phyloP scores from a whole-genome alignment of 2,329 filamentous ascomycete genomes.

The Aspergillus terreus region DNA sequence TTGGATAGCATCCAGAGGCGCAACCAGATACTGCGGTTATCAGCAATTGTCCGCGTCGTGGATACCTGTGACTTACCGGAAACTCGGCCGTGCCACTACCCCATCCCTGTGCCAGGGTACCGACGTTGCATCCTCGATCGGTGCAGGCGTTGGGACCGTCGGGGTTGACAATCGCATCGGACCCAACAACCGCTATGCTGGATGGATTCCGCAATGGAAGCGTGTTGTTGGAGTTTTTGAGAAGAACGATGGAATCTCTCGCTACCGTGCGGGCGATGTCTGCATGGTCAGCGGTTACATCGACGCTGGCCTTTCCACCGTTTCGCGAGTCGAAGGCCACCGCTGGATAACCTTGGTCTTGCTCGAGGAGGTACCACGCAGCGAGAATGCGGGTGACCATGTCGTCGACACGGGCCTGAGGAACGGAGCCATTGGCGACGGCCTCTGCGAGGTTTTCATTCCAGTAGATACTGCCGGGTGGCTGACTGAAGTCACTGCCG shows the following conservation, averaged over 20 bases:
- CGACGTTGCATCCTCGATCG: slow-evolving; percentile 64
- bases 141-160: slow-evolving; percentile 51
- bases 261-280: slow-evolving; percentile 40
- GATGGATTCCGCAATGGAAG: slow-evolving; percentile 46
- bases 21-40: slow-evolving; percentile 38
- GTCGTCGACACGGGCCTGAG: slow-evolving; percentile 55
- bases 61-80: slow-evolving; percentile 36
- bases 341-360: slow-evolving; percentile 43
- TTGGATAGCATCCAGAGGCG: slow-evolving; percentile 42
- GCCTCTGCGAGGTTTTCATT: slow-evolving; percentile 48
- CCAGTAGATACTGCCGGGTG: slow-evolving; percentile 24
- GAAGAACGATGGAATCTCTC: slow-evolving; percentile 44
- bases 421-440: slow-evolving; percentile 58
- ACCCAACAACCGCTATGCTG: slow-evolving; percentile 48
- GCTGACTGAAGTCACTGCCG: slow-evolving; percentile 41
- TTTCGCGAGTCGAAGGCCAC: slow-evolving; percentile 47
- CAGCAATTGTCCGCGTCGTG: too few species aligned
- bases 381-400: slow-evolving; percentile 55
- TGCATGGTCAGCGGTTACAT: slow-evolving; percentile 40
- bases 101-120: slow-evolving; percentile 69
- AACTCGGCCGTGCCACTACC: slow-evolving; percentile 70
- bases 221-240: slow-evolving; percentile 43
- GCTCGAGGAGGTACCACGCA: slow-evolving; percentile 47
- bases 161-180: slow-evolving; percentile 46
- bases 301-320: slow-evolving; percentile 27